Base-by-base conservation (phyloP, 306 rosid genomes). In the Adenanthera pavonina region DNA sequence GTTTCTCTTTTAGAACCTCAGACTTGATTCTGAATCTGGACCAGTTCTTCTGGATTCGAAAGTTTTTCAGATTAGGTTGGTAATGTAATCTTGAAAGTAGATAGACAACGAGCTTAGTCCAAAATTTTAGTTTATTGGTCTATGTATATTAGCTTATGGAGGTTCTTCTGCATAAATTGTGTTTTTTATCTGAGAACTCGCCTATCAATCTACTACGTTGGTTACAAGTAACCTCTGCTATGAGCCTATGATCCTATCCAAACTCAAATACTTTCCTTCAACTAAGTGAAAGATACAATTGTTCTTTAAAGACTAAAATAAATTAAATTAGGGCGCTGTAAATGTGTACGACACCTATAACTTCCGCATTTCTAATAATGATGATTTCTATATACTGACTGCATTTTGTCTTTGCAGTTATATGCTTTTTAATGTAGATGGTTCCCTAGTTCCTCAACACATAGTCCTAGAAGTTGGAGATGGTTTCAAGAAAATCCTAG, bases 361-460 rank as follows among this genome's bases (percentile, higher is more conserved):
- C 36, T 80, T 72, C 56, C 68, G 47, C 40, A 77, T 41, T 77
- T 83, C 43, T 46, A 33, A 48, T 14, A 44, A 48, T 73, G 30
- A 53, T 59, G 59, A 54, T 43, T 74, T 25, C 5, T 74, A 25
- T 35, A 4, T 73, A 36, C n/a, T 78, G 52, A 68, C 56, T 11
- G n/a, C 46, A 44, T 76, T 77, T 85, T 80, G 44, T 74, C 41
- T 71, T 86, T 84, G 80, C 91, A 93, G 97, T 73, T 93, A 84
- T 86, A 88, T 89, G 79, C 93, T 93, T 61, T 93, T 87, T 78
- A 79, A 86, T 78, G 82, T 71, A 35, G 88, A 93, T 19, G 97
- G 97, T 59, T 81, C 75, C 54, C 94, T 86, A 91, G 94, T 93
- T 91, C 91, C 92, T 62, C 96, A 84, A 49, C 87, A 90, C 71